Evolutionary conservation across 2,329 filamentous ascomycete species (phyloP).

Genomic region (Chaetomium globosum): DNA sequence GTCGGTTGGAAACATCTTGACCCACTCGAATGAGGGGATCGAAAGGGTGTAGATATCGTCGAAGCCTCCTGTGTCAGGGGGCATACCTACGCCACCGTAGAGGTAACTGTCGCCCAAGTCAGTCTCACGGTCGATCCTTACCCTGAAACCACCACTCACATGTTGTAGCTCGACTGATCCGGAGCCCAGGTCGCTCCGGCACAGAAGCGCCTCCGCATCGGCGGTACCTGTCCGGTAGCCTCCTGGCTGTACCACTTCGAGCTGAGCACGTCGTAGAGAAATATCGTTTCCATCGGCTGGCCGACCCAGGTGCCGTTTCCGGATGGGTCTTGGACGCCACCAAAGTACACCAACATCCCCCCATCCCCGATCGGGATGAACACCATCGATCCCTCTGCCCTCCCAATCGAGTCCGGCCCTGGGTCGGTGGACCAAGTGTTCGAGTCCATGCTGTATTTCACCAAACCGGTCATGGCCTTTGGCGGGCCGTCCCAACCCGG

Average conservation of each 20-base stretch:
- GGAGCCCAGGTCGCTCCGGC: slow-evolving; percentile 61
- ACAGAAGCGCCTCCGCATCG: slow-evolving; percentile 60
- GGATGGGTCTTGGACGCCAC: slow-evolving; percentile 55
- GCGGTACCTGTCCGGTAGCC: slow-evolving; percentile 57
- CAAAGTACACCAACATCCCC: slow-evolving; percentile 64
- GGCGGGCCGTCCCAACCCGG: slow-evolving; percentile 54
- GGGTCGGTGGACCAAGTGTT: slow-evolving; percentile 57
- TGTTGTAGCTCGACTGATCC: slow-evolving; percentile 65
- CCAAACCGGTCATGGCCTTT: slow-evolving; percentile 54
- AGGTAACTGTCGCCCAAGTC: slow-evolving; percentile 52
- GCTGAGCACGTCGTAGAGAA: slow-evolving; percentile 63
- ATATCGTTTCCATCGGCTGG: slow-evolving; percentile 54
- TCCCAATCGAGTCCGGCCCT: slow-evolving; percentile 54
- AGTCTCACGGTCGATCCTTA: not conserved
- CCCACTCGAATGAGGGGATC: slow-evolving; percentile 66
- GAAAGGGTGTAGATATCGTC: slow-evolving; percentile 66
- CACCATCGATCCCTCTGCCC: slow-evolving; percentile 63
- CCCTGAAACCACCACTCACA: slow-evolving; percentile 48
- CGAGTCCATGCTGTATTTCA: slow-evolving; percentile 59
- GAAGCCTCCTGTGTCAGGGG: slow-evolving; percentile 52
- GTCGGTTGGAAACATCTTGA: slow-evolving; percentile 54
- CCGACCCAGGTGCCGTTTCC: slow-evolving; percentile 52
- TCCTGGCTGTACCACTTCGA: slow-evolving; percentile 63
- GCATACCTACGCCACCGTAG: slow-evolving; percentile 60
- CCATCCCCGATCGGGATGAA: slow-evolving; percentile 62